phyloP scores from a whole-genome alignment of 495 filamentous ascomycete species.

The Neurospora sp. region DNA sequence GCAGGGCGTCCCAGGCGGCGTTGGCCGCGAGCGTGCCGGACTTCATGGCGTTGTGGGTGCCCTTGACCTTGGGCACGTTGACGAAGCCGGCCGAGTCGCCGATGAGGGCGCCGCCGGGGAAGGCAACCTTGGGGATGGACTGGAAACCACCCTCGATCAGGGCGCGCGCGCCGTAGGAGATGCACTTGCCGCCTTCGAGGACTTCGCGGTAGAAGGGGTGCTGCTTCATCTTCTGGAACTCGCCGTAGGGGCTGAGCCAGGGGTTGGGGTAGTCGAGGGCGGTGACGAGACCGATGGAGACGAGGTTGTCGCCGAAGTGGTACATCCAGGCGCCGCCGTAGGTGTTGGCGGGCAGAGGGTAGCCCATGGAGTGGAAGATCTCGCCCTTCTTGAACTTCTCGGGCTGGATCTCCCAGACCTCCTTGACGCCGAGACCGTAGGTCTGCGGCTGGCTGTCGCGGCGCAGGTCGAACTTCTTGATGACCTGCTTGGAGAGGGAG shows the following conservation, averaged over 20 bases:
- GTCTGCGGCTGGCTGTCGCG: constrained; percentile 87
- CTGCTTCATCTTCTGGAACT: constrained; percentile 98
- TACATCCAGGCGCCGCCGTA: constrained; percentile 99
- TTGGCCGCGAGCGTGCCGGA: constrained; percentile 95
- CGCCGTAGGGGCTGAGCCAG: constrained; percentile 88
- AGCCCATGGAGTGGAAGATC: constrained; percentile 86
- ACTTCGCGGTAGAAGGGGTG: constrained; percentile 77
- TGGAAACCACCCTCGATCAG: constrained; percentile 96
- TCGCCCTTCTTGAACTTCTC: constrained; percentile 86
- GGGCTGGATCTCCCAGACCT: constrained; percentile 93
- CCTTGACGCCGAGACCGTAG: constrained; percentile 89
- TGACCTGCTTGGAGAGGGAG: constrained; percentile 88
- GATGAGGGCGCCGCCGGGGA: constrained; percentile 92
- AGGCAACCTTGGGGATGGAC: constrained; percentile 91
- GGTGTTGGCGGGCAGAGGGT: constrained; percentile 76
- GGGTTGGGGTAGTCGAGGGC: constrained; percentile 95
- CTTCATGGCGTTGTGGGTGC: constrained; percentile 95
- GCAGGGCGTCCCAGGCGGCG: constrained; percentile 68
- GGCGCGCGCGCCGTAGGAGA: constrained; percentile 90
- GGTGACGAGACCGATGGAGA: constrained; percentile 86
- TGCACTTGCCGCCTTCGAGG: constrained; percentile 90
- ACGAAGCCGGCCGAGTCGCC: constrained; percentile 94
- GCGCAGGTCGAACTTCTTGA: constrained; percentile 88
- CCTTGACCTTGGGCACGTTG: constrained; percentile 98
- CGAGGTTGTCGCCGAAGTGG: constrained; percentile 95